Base-by-base conservation (phyloP, 23 red algal species). In the Pyropia yezoensis region DNA sequence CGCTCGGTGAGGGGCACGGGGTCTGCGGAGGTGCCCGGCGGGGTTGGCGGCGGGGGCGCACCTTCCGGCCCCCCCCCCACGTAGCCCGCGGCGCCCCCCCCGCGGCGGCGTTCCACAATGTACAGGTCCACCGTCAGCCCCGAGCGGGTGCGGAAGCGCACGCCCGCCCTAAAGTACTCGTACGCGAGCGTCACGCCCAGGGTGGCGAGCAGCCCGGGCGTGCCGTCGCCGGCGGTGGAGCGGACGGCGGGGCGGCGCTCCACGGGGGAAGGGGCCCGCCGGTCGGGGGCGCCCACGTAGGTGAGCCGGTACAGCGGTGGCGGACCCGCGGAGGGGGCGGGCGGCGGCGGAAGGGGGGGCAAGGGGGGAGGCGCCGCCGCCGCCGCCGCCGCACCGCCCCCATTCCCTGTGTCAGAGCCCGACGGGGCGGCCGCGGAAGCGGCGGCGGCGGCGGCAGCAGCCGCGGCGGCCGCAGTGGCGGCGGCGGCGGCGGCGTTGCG, bases 81-180 rank as follows among this genome's bases (percentile, higher is more conserved):
- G 2, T 27, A 33, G 14, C 73, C 33, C 49, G 65, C 78, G 23
- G 28, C 59, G 50, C 29, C 12, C 21, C 67, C 50, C 15, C 69
- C 19, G 24, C 65, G 25, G 34, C 71, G 54, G 67, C 57, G 62
- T 33, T 83, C 78, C 27, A 83, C 47, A 18, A 69, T 34, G 50
- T 68, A 83, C 4, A 62, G 22, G 21, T 83, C 78, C 23, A 83
- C 66, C 1, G 45, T 52, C 27, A 73, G 53, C 1, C 78, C 78
- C 24, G 60, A 55, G 21, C 78, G 47, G 54, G 58, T 71, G 29
- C 67, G 78, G 64, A 28, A 74, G 2, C 78, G 54, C 34, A 71
- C 34, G 21, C 78, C 78, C 30, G 50, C 73, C 16, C 66, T 27
- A 27, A 83, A 54, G 34, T 71, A 83, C 56, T 83, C 78, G 27